Evolutionary conservation across 768 basidiomycete genomes (phyloP), one percentile per base, ranked within the genome.

Genomic region (Punctularia strigosozonata): DNA sequence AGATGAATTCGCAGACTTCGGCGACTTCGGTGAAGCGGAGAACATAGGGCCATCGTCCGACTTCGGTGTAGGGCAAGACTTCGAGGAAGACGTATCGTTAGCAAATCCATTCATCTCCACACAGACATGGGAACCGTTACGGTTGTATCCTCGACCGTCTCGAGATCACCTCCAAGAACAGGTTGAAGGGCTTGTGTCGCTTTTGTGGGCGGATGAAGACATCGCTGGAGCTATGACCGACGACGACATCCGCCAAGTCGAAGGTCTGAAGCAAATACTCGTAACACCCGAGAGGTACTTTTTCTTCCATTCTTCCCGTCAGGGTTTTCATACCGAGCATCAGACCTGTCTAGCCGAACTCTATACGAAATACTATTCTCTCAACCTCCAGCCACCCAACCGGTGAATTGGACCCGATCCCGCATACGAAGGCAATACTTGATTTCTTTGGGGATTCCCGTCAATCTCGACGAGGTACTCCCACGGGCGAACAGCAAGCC

Each of bases 381-480:
- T 46, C 70, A 79, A 1, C 77, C 82, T 2, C 80, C 85, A 24
- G 73, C 79, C 7, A 80, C 74, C 32, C 78, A 82, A 54, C 80
- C 86, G n/a, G 79, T 89, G 38, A 92, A 87, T 50, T 97, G 92
- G 92, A 91, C 79, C 37, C 80, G 89, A 34, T 94, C 90, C 41
- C 75, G 85, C 31, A 90, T 89, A 54, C 75, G 92, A 40, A 67
- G 90, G 35, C 88, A 90, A 52, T 88, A 95, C 51, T 67, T 97
- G 35, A 94, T 94, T 43, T 62, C 87, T 10, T 75, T 97, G 19
- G 92, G 92, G 18, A 80, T 97, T 33, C 92, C 92, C 3, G 86
- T 97, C 38, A 97, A 97, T 53, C 67, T 97, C 5, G 92, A 97
- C 54, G 92, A 97, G 62, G 78, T 94, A 6, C 63, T 87, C 28